Evolutionary conservation across 2,329 filamentous ascomycete genomes (phyloP), one percentile per base, ranked within the genome.

Genomic region (Trichothecium roseum): DNA sequence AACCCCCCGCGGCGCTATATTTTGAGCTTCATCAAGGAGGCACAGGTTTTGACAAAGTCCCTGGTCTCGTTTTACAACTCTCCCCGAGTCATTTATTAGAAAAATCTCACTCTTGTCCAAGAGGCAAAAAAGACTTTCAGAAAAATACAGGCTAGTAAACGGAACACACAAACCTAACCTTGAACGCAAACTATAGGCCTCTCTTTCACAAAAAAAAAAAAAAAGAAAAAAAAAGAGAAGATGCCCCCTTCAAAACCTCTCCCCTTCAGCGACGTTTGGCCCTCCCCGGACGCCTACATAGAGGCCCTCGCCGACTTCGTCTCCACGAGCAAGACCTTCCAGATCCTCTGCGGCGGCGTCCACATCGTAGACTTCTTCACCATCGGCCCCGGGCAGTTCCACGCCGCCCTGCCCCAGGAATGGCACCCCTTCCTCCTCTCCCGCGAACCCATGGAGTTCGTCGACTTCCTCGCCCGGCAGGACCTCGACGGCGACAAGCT

Each of bases 361-460:
- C 91, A 98, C 53, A 88, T 98, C 42, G 70, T 96, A 38, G 91
- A 98, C 56, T 96, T 98, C 60, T 86, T 95, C 62, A 95, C 87
- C 3, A 75, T 77, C 29, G 75, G 86, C 32, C 84, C 86, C 5
- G 82, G 86, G 43, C 69, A 95, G 0, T 98, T 94, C 55, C 74
- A 81, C 35, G 68, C 72, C 2, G 72, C 89, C 2, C 59, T 98
- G 2, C 84, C 87, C 0, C 55, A 71, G 40, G 78, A 87, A 56
- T 98, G 91, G 91, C 76, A 84, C 43, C 53, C 66, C 1, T 96
- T 87, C 62, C 79, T 96, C 45, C 62, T 81, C 26, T 59, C 69
- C 14, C 74, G 76, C 50, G 74, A 83, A 34, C 73, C 87, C 7
- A 81, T 86, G 68, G 72, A 75, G 36, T 69, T 95, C 8, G 62